Percentiles rank a stretch among this genome's conserved stretches.
These are phyloP conservation scores for Boletus subluridellus DNA, from an alignment of 1,284 basidiomycete genomes.

Conservation along the genomic window DNA sequence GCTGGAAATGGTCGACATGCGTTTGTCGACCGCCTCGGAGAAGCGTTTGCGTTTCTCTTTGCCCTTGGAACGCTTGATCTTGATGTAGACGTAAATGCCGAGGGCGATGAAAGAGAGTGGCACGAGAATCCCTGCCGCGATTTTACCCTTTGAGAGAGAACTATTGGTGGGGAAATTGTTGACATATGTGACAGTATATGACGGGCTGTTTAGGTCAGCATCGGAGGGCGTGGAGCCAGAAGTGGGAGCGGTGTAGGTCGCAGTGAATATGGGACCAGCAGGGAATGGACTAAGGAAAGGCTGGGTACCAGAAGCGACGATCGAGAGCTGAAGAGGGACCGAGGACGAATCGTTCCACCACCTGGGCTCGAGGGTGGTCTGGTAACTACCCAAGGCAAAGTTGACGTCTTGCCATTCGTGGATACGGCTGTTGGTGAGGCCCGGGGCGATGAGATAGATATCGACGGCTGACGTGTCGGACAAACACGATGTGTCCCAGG, in stretches of 20 bases:
- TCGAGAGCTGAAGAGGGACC: conserved; percentile 60
- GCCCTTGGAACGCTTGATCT: conserved; percentile 54
- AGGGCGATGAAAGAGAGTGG: conserved; percentile 59
- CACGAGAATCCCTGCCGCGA: conserved; percentile 77
- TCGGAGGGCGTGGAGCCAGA: conserved; percentile 42
- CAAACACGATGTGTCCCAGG: conserved; percentile 70
- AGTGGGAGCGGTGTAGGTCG: conserved; percentile 52
- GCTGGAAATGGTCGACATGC: conserved; percentile 75
- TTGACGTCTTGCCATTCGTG: conserved; percentile 64
- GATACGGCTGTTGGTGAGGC: conserved; percentile 45
- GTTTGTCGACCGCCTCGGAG: conserved; percentile 70
- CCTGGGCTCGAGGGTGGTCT: conserved; percentile 54
- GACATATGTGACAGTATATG: conserved; percentile 40
- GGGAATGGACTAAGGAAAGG: conserved; percentile 57
- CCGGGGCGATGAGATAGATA: conserved; percentile 71
- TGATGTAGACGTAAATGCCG: conserved; percentile 52
- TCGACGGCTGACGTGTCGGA: conserved; percentile 49
- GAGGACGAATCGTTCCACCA: conserved; percentile 75
- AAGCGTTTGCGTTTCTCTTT: conserved; percentile 64
- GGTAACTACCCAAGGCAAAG: conserved; percentile 54
- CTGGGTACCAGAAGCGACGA: conserved; percentile 55
- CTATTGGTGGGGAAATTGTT: conserved; percentile 38
- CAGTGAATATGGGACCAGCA: conserved; percentile 71
- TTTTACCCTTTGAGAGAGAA: conserved; percentile 54
- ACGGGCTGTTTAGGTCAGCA: conserved; percentile 38